Percentiles rank a stretch among this genome's conserved stretches.
Evolutionary conservation across 2,329 filamentous ascomycete species (phyloP).

Genomic region (Dactylellina haptotyla): DNA sequence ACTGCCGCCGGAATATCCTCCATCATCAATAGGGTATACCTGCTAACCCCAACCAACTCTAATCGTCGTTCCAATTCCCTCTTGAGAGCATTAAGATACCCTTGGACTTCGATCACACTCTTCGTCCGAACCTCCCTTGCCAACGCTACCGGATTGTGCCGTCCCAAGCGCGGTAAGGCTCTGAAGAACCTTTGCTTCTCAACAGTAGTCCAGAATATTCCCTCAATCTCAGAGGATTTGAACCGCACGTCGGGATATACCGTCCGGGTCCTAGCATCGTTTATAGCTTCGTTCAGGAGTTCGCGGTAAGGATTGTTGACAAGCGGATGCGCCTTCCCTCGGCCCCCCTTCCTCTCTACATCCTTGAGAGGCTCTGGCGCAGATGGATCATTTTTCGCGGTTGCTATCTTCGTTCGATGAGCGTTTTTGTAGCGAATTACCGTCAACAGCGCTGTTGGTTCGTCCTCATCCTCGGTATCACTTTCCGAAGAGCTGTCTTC

Average conservation of each 20-base stretch:
- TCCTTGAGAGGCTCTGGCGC: background rate
- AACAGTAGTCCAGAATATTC: slow-evolving; percentile 24
- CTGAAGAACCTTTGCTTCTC: slow-evolving; percentile 48
- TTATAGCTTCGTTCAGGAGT: slow-evolving; percentile 43
- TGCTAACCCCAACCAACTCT: background rate
- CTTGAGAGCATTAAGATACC: slow-evolving; percentile 34
- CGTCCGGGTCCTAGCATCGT: slow-evolving; percentile 38
- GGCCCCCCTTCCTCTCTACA: slow-evolving; percentile 8
- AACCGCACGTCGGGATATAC: slow-evolving; percentile 40
- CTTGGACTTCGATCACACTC: slow-evolving; percentile 47
- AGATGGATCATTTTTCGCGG: background rate
- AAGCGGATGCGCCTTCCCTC: slow-evolving; percentile 19
- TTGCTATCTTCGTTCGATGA: slow-evolving; percentile 24
- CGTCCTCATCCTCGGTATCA: slow-evolving; percentile 26
- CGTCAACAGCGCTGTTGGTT: slow-evolving; percentile 33
- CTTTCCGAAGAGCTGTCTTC: slow-evolving; percentile 23
- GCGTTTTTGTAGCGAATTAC: slow-evolving; percentile 27
- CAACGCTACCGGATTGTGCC: slow-evolving; percentile 29
- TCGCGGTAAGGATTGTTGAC: slow-evolving; percentile 47
- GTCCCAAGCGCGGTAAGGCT: slow-evolving; percentile 38
- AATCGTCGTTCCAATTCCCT: slow-evolving; percentile 17
- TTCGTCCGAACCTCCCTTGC: slow-evolving; percentile 35
- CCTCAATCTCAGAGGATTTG: slow-evolving; percentile 4
- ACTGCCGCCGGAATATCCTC: slow-evolving; percentile 51
- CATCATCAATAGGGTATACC: slow-evolving; percentile 33